These are phyloP conservation scores for Mycena metata DNA, from an alignment of 768 basidiomycete genomes.

Conservation along the genomic window DNA sequence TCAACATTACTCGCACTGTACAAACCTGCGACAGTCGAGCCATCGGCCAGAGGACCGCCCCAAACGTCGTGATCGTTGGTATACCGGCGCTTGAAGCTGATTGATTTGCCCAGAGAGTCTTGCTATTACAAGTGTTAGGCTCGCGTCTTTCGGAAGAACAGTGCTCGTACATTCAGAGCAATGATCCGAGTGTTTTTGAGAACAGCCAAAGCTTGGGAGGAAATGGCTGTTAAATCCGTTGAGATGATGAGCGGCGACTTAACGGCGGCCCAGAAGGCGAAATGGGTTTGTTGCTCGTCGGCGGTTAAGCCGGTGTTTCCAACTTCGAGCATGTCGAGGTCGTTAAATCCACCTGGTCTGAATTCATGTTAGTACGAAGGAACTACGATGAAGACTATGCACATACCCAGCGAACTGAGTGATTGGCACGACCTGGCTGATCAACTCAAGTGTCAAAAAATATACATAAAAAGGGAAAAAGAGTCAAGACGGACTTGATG, in stretches of 20 bases:
- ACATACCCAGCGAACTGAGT: constrained; percentile 63
- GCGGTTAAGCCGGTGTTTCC: constrained; percentile 60
- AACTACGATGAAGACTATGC: constrained; percentile 36
- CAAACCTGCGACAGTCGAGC: constrained; percentile 60
- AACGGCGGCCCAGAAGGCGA: constrained; percentile 66
- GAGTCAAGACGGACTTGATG: constrained; percentile 48
- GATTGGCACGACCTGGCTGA: constrained; percentile 60
- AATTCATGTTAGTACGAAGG: constrained; percentile 44
- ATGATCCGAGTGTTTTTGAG: constrained; percentile 59
- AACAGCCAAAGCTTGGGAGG: constrained; percentile 51
- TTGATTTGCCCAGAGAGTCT: constrained; percentile 60
- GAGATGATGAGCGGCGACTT: constrained; percentile 65
- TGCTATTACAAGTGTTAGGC: constrained; percentile 47
- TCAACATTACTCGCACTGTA: neutral
- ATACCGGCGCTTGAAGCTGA: constrained; percentile 61
- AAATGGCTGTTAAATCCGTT: constrained; percentile 55
- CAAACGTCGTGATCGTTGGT: constrained; percentile 65
- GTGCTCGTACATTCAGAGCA: constrained; percentile 55
- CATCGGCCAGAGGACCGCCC: constrained; percentile 62
- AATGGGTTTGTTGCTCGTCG: constrained; percentile 61
- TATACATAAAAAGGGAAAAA: too few species aligned
- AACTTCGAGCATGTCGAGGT: constrained; percentile 68
- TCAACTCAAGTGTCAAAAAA: too few species aligned
- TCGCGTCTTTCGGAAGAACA: neutral
- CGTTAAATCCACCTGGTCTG: constrained; percentile 41